Conservation (phyloP, 768 basidiomycete species). For the Suillus americanus region DNA sequence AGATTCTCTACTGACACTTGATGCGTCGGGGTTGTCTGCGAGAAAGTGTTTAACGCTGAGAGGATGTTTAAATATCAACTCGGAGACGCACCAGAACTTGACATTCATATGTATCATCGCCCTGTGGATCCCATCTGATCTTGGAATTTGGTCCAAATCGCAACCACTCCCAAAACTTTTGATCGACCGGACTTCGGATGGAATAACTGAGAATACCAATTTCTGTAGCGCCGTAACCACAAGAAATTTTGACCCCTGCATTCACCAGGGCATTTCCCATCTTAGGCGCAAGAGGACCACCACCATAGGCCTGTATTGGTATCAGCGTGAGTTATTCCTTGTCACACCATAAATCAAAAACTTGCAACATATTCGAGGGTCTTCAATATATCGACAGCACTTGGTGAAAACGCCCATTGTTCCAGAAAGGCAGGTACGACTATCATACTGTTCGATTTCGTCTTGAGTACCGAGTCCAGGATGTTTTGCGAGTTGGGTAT, state of each 20-base stretch:
- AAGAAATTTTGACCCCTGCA: neutral
- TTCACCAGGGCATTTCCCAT: too few species aligned
- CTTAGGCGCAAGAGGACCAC: too few species aligned
- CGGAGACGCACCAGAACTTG: too few species aligned
- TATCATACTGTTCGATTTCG: too few species aligned
- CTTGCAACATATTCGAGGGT: conserved; percentile 30
- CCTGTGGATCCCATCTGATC: conserved; percentile 32
- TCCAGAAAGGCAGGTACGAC: too few species aligned
- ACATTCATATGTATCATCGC: conserved; percentile 17
- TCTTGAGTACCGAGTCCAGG: too few species aligned
- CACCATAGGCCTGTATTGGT: too few species aligned
- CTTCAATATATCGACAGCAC: conserved; percentile 24
- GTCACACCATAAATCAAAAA: neutral
- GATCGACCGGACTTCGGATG: conserved; percentile 14
- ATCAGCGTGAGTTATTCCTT: too few species aligned
- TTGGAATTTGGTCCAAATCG: conserved; percentile 19
- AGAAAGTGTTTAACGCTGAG: conserved; percentile 7
- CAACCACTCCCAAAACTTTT: conserved; percentile 38
- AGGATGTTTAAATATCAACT: too few species aligned
- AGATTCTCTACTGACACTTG: conserved; percentile 32
- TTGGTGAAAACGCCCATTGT: conserved; percentile 28
- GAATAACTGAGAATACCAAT: conserved; percentile 9
- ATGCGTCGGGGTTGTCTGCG: conserved; percentile 8
- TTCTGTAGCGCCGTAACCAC: conserved; percentile 38
- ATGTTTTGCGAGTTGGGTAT: too few species aligned